These are phyloP conservation scores for Boletus fagicola DNA, from an alignment of 768 basidiomycete genomes.

Conservation along the genomic window DNA sequence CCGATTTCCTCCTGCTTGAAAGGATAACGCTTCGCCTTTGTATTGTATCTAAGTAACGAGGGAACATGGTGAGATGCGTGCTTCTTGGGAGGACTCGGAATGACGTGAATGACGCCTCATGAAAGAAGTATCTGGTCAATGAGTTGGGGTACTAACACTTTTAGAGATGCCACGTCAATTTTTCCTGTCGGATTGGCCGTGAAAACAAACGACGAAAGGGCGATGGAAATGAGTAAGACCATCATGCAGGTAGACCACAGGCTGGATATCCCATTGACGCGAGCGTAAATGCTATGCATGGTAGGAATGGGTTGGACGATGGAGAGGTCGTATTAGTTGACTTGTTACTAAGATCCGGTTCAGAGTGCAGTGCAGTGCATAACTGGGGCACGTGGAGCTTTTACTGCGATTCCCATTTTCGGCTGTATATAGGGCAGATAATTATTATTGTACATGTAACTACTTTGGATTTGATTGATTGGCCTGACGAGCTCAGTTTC, in stretches of 20 bases:
- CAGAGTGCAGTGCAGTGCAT: not conserved
- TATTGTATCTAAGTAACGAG: constrained; percentile 40
- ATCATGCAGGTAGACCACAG: constrained; percentile 74
- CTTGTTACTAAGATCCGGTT: not conserved
- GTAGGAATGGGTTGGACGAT: not conserved
- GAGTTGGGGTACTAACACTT: constrained; percentile 60
- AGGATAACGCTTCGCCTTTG: constrained; percentile 52
- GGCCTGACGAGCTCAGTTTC: constrained; percentile 1
- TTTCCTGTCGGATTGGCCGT: constrained; percentile 55
- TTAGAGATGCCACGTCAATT: constrained; percentile 60
- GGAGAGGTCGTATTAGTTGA: not conserved
- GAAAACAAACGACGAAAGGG: constrained; percentile 71
- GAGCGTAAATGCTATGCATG: constrained; percentile 72
- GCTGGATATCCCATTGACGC: constrained; percentile 72
- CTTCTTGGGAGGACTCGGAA: constrained; percentile 10
- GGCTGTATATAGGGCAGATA: not conserved
- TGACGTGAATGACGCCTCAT: constrained; percentile 13
- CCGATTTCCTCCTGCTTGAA: constrained; percentile 71
- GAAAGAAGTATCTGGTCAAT: not conserved
- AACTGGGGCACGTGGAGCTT: constrained; percentile 4
- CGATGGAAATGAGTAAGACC: constrained; percentile 65
- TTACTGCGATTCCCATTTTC: constrained; percentile 8
- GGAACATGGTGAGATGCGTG: constrained; percentile 11
- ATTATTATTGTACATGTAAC: not conserved
- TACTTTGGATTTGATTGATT: not conserved